Percentiles rank a stretch among this genome's conserved stretches.
Conservation (phyloP, 306 rosid species). For the Glycine soja region DNA sequence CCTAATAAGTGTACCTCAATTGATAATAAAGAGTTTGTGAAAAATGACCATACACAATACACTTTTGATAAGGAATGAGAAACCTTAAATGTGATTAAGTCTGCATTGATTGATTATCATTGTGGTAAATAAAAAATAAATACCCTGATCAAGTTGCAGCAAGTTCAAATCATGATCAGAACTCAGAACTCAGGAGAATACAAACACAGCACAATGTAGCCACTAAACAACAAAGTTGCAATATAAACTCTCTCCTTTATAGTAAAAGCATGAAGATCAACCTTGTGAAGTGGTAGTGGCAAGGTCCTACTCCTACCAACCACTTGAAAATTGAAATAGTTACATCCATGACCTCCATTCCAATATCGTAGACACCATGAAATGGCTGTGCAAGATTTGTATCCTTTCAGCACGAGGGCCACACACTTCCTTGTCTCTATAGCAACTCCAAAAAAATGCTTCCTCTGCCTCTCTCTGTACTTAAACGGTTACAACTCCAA, state of each 20-base stretch:
- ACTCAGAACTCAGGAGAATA: not conserved
- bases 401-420: not conserved
- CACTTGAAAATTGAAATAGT: slow-evolving; percentile 26
- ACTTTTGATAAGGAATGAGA: too few species aligned
- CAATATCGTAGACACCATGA: not conserved
- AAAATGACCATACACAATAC: too few species aligned
- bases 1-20: too few species aligned
- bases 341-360: not conserved
- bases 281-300: slow-evolving; percentile 8
- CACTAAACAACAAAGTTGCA: not conserved
- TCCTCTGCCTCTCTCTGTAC: not conserved
- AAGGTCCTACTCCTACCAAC: slow-evolving; percentile 21
- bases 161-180: not conserved
- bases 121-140: too few species aligned
- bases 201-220: not conserved
- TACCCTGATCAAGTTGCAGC: not conserved
- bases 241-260: not conserved
- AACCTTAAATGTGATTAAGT: too few species aligned
- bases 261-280: slow-evolving; percentile 5
- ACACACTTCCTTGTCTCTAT: not conserved
- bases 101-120: too few species aligned
- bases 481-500: not conserved
- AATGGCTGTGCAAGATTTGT: not conserved
- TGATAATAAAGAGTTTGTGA: too few species aligned
- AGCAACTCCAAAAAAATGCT: not conserved